Conservation (phyloP, 2,329 filamentous ascomycete genomes). For the Pyrenochaeta sp. region DNA sequence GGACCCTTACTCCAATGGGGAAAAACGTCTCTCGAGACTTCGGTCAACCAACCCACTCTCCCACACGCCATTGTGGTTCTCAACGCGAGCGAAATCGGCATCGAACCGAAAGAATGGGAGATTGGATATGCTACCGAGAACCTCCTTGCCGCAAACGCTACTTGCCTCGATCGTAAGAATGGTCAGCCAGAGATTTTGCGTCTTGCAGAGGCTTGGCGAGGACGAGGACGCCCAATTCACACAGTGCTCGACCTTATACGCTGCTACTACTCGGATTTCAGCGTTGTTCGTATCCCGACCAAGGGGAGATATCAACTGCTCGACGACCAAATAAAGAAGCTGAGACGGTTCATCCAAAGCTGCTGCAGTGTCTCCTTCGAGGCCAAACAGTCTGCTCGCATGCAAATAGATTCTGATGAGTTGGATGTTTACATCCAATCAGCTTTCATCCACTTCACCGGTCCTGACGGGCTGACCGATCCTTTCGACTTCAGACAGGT, state of each 20-base stretch:
- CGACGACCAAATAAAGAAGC: constrained; percentile 56
- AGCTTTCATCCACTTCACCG: constrained; percentile 63
- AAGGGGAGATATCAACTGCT: constrained; percentile 56
- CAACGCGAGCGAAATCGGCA: constrained; percentile 54
- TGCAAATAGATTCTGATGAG: constrained; percentile 57
- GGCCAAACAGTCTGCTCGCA: constrained; percentile 43
- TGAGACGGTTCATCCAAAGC: constrained; percentile 53
- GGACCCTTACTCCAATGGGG: constrained; percentile 16
- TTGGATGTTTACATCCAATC: constrained; percentile 57
- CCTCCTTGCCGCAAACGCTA: constrained; percentile 32
- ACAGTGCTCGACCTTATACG: constrained; percentile 16
- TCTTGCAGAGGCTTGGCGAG: constrained; percentile 15
- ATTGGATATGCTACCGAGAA: constrained; percentile 49
- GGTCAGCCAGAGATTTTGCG: constrained; percentile 8
- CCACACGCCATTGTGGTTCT: constrained; percentile 64
- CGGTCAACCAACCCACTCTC: constrained; percentile 62
- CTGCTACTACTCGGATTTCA: constrained; percentile 61
- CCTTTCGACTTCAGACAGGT: constrained; percentile 62
- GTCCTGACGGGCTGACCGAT: constrained; percentile 49
- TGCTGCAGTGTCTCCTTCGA: constrained; percentile 37
- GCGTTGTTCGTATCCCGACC: constrained; percentile 56
- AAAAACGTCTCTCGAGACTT: constrained; percentile 11
- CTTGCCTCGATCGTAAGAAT: constrained; percentile 3
- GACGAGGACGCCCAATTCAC: constrained; percentile 11
- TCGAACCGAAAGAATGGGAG: constrained; percentile 56